These are phyloP conservation scores for Rutstroemia sp. DNA, from an alignment of 2,329 filamentous ascomycete species.

Conservation along the genomic window DNA sequence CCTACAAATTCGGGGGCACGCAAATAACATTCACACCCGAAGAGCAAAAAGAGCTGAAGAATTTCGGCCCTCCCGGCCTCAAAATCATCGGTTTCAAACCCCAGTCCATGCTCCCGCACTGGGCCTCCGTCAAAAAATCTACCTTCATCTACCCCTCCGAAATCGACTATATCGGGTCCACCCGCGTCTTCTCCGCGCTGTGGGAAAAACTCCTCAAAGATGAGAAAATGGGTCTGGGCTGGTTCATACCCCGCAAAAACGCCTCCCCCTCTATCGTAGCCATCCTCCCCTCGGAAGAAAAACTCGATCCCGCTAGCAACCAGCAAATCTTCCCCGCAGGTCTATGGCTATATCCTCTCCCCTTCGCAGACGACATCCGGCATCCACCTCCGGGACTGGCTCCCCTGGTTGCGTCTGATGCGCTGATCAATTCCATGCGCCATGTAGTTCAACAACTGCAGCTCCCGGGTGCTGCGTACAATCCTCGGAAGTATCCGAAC, in stretches of 20 bases:
- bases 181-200: constrained; percentile 83
- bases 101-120: constrained; percentile 63
- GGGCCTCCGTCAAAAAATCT: constrained; percentile 80
- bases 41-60: constrained; percentile 68
- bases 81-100: constrained; percentile 94
- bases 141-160: constrained; percentile 94
- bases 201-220: constrained; percentile 78
- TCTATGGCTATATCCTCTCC: constrained; percentile 81
- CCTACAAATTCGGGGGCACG: constrained; percentile 92
- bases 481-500: constrained; percentile 84
- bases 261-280: constrained; percentile 73
- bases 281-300: constrained; percentile 67
- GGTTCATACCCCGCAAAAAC: constrained; percentile 80
- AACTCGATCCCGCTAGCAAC: constrained; percentile 54
- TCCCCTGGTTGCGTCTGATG: constrained; percentile 53
- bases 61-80: constrained; percentile 77
- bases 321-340: constrained; percentile 72
- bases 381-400: constrained; percentile 57
- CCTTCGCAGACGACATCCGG: constrained; percentile 83
- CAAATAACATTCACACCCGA: constrained; percentile 80
- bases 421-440: constrained; percentile 75
- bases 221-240: constrained; percentile 77
- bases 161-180: constrained; percentile 82
- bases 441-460: constrained; percentile 67
- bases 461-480: constrained; percentile 77